These are phyloP conservation scores for Fusarium sp. DNA, from an alignment of 2,329 filamentous ascomycete genomes.

Conservation along the genomic window DNA sequence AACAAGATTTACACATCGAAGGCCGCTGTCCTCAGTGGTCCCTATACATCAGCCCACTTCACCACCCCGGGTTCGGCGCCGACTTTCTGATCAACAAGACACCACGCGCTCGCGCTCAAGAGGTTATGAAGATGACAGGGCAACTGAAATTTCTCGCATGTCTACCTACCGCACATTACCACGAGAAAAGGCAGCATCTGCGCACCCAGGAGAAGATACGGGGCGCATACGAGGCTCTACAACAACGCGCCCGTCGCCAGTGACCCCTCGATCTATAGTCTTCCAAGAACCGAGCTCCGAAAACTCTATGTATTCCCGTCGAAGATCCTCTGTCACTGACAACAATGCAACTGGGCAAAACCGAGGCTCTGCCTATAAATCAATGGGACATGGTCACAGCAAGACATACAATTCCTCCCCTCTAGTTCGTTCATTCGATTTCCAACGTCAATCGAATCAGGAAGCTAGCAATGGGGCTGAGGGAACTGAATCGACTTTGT, in stretches of 20 bases:
- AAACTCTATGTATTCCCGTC: constrained; percentile 49
- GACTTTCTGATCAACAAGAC: constrained; percentile 70
- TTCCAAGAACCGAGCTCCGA: constrained; percentile 60
- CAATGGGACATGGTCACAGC: constrained; percentile 44
- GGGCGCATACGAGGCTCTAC: constrained; percentile 52
- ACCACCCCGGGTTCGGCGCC: constrained; percentile 64
- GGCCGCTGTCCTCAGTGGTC: constrained; percentile 67
- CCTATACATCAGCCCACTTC: constrained; percentile 63
- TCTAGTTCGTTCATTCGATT: constrained; percentile 61
- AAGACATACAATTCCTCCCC: constrained; percentile 71
- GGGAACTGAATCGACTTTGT: constrained; percentile 87
- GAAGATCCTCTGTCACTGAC: constrained; percentile 64
- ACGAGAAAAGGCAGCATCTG: constrained; percentile 60
- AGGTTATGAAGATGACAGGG: constrained; percentile 61
- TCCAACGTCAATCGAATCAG: constrained; percentile 47
- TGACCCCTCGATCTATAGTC: constrained; percentile 63
- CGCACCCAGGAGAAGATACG: constrained; percentile 55
- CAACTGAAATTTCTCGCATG: constrained; percentile 57
- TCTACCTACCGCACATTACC: constrained; percentile 59
- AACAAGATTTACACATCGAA: constrained; percentile 61
- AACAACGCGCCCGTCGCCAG: constrained; percentile 59
- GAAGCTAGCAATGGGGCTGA: constrained; percentile 63
- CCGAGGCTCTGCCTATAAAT: constrained; percentile 62
- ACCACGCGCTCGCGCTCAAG: constrained; percentile 53
- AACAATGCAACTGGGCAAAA: constrained; percentile 56